These are phyloP conservation scores for Populus hybrid DNA, from an alignment of 441 rosid genomes.

Conservation along the genomic window DNA sequence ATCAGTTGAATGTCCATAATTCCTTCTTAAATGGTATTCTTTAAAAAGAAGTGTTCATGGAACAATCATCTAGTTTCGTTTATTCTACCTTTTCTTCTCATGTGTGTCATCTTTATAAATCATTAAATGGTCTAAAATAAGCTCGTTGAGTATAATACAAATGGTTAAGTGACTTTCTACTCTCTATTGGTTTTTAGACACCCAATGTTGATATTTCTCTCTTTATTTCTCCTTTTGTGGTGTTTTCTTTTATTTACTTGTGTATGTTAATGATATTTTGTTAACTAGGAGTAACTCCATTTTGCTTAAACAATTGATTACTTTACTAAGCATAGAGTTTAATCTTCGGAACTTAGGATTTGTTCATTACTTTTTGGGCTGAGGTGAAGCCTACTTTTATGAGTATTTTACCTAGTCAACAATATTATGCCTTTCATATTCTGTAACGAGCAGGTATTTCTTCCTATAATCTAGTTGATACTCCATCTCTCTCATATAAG, in stretches of 20 bases:
- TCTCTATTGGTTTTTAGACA: background rate
- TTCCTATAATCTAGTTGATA: too few relatives aligned
- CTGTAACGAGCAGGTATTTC: too few relatives aligned
- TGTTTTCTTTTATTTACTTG: background rate
- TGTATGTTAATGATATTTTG: background rate
- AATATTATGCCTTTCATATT: too few relatives aligned
- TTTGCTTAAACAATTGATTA: background rate
- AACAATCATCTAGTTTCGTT: too few relatives aligned
- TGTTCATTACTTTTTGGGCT: background rate
- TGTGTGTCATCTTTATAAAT: background rate
- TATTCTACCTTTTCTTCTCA: background rate
- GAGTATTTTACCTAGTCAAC: fast-evolving
- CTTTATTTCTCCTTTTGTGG: background rate
- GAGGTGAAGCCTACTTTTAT: background rate
- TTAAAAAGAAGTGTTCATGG: too few relatives aligned
- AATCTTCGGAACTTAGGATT: background rate
- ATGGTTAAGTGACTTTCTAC: background rate
- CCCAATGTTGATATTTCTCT: background rate
- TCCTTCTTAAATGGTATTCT: background rate
- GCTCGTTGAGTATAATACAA: background rate
- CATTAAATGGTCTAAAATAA: background rate
- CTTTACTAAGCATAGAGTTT: background rate
- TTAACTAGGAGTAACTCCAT: background rate
- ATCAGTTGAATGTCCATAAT: too few relatives aligned
- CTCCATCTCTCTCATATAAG: too few relatives aligned